Evolutionary conservation across 2,329 filamentous ascomycete genomes (phyloP).

Genomic region (Kalaharituber pfeilii): DNA sequence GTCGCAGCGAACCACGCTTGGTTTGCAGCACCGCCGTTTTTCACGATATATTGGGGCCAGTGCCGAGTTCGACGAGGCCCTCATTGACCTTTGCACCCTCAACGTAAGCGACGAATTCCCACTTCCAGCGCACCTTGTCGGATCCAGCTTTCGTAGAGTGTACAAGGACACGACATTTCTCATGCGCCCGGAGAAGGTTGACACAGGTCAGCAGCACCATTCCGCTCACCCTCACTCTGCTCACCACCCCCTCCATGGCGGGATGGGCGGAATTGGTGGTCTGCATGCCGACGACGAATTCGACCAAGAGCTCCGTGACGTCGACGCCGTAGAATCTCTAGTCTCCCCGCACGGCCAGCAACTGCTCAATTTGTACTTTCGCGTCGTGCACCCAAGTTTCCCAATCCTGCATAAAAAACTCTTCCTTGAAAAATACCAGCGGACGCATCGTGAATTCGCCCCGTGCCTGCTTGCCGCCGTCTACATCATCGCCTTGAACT

Average conservation of each 20-base stretch:
- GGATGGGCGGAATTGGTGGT: too few species aligned
- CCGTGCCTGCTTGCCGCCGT: constrained; percentile 43
- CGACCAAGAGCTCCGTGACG: constrained; percentile 27
- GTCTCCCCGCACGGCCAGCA: constrained; percentile 60
- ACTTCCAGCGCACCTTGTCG: constrained; percentile 30
- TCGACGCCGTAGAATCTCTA: constrained; percentile 50
- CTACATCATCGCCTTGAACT: constrained; percentile 45
- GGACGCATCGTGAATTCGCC: constrained; percentile 41
- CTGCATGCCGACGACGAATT: constrained; percentile 53
- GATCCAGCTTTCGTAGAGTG: constrained; percentile 50
- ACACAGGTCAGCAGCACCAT: constrained; percentile 51
- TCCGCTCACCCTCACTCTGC: too few species aligned
- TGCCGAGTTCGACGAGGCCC: constrained; percentile 66
- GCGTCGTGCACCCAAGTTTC: constrained; percentile 41
- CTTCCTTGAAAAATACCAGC: constrained; percentile 43
- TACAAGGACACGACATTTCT: constrained; percentile 64
- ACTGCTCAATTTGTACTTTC: constrained; percentile 65
- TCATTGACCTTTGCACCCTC: constrained; percentile 65
- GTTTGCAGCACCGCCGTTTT: constrained; percentile 59
- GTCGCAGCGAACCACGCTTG: constrained; percentile 47
- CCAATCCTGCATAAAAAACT: constrained; percentile 44
- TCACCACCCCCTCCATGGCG: too few species aligned
- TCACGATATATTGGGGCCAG: constrained; percentile 72
- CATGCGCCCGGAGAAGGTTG: constrained; percentile 35
- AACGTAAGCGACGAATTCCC: constrained; percentile 68